These are phyloP conservation scores for Cordyceps pruinosa DNA, from an alignment of 2,329 filamentous ascomycete genomes.

Conservation along the genomic window DNA sequence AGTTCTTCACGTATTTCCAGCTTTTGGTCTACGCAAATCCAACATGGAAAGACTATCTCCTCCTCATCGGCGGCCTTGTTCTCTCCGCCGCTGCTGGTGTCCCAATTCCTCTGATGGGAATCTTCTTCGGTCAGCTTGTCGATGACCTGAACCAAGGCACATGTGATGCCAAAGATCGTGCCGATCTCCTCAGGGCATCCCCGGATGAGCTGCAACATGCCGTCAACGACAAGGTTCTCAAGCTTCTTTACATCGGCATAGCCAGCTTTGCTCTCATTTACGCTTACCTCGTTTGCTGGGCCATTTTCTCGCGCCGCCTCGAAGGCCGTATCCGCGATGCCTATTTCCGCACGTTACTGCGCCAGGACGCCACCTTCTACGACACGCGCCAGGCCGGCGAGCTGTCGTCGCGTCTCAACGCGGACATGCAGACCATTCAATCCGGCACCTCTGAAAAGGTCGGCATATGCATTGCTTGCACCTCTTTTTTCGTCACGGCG, in stretches of 20 bases:
- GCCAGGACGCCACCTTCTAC: constrained; percentile 58
- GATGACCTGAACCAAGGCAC: constrained; percentile 53
- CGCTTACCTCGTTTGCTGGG: constrained; percentile 57
- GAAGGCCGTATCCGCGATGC: constrained; percentile 54
- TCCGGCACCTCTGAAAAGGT: constrained; percentile 65
- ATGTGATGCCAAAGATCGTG: constrained; percentile 33
- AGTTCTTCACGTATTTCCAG: constrained; percentile 35
- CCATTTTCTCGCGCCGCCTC: constrained; percentile 55
- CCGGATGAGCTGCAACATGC: constrained; percentile 29
- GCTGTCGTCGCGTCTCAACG: constrained; percentile 55
- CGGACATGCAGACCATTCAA: constrained; percentile 60
- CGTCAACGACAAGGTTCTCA: constrained; percentile 52
- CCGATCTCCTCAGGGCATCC: constrained; percentile 5
- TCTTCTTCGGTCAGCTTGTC: constrained; percentile 57
- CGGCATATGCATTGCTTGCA: constrained; percentile 53
- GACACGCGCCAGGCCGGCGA: constrained; percentile 57
- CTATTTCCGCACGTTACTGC: constrained; percentile 52
- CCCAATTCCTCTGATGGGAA: constrained; percentile 56
- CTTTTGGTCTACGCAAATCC: constrained; percentile 40
- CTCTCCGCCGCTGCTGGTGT: constrained; percentile 51
- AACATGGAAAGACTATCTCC: constrained; percentile 34
- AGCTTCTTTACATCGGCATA: constrained; percentile 57
- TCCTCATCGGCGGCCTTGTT: constrained; percentile 35
- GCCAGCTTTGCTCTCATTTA: constrained; percentile 59
- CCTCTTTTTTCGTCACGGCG: constrained; percentile 60